Evolutionary conservation across 352 stramenopile genomes (phyloP).

Genomic region (Phytopythium chamaehyphon): DNA sequence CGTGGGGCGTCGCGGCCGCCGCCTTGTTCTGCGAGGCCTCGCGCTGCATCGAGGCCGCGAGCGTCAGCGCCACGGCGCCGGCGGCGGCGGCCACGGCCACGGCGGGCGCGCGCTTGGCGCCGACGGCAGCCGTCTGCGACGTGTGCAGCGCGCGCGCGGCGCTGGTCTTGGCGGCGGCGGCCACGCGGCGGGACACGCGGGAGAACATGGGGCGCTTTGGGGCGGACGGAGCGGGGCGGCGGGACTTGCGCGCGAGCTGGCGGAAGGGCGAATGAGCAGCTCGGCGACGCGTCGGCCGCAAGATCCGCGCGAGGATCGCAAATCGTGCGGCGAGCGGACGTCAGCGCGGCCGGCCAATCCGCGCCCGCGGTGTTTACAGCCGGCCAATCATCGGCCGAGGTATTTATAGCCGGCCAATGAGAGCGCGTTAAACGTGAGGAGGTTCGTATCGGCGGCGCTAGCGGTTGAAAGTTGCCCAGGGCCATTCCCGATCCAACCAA

Average conservation of each 20-base stretch:
- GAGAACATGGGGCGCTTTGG: constrained; percentile 54
- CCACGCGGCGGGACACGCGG: constrained; percentile 59
- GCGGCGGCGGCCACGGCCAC: constrained; percentile 29
- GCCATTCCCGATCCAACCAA: not conserved
- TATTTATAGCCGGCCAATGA: constrained; percentile 31
- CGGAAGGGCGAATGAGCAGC: constrained; percentile 28
- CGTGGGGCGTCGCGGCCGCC: constrained; percentile 43
- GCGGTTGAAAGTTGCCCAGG: not conserved
- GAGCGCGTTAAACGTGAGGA: not conserved
- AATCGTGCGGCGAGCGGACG: constrained; percentile 15
- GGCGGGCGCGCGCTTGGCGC: constrained; percentile 21
- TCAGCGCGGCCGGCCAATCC: constrained; percentile 21
- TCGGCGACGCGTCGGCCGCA: constrained; percentile 1
- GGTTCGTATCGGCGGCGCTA: too few species aligned
- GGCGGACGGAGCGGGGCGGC: constrained; percentile 1
- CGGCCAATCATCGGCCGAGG: constrained; percentile 29
- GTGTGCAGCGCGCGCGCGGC: constrained; percentile 48
- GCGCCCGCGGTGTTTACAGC: constrained; percentile 6
- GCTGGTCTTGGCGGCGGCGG: constrained; percentile 56
- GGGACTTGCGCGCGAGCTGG: constrained; percentile 24
- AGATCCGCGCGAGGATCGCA: constrained; percentile 8
- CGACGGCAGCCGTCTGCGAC: constrained; percentile 40
- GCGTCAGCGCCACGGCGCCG: constrained; percentile 37
- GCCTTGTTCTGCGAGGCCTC: constrained; percentile 43
- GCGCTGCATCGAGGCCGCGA: constrained; percentile 39